Evolutionary conservation across 2,329 filamentous ascomycete genomes (phyloP).

Genomic region (Cercospora sp.): DNA sequence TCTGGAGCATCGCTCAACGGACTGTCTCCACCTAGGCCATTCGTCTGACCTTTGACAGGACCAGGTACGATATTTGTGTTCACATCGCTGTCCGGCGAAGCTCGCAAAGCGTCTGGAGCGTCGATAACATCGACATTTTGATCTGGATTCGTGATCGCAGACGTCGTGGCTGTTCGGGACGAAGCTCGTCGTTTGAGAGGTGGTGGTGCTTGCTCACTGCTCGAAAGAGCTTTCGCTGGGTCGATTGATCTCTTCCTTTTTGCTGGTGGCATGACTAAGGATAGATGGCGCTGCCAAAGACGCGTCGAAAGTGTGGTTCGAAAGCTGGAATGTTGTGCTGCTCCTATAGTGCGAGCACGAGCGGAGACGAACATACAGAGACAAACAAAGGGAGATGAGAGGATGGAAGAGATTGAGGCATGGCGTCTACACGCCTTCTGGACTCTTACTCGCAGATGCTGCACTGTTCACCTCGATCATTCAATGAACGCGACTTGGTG

Average conservation of each 20-base stretch:
- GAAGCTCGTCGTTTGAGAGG: constrained; percentile 23
- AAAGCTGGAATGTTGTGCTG: not conserved
- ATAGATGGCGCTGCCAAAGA: not conserved
- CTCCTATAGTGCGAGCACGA: not conserved
- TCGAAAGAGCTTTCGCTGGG: constrained; percentile 3
- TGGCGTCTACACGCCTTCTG: not conserved
- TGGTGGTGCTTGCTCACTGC: constrained; percentile 5
- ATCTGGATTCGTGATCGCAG: constrained; percentile 32
- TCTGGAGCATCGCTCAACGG: constrained; percentile 41
- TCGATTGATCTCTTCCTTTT: constrained; percentile 32
- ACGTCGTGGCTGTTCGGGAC: constrained; percentile 18
- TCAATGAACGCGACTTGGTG: not conserved
- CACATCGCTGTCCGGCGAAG: constrained; percentile 46
- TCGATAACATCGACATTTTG: constrained; percentile 46
- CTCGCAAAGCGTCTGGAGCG: constrained; percentile 44
- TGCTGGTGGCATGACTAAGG: constrained; percentile 26
- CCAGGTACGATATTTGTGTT: constrained; percentile 36
- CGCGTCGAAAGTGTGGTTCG: not conserved
- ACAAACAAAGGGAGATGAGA: not conserved
- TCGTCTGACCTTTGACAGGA: constrained; percentile 27
- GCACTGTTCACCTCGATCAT: constrained; percentile 3
- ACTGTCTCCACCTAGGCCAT: constrained; percentile 30
- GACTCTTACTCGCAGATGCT: not conserved
- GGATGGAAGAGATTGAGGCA: not conserved
- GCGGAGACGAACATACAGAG: not conserved